Conservation (phyloP, 495 filamentous ascomycete species). For the Penicillium verhagenii region DNA sequence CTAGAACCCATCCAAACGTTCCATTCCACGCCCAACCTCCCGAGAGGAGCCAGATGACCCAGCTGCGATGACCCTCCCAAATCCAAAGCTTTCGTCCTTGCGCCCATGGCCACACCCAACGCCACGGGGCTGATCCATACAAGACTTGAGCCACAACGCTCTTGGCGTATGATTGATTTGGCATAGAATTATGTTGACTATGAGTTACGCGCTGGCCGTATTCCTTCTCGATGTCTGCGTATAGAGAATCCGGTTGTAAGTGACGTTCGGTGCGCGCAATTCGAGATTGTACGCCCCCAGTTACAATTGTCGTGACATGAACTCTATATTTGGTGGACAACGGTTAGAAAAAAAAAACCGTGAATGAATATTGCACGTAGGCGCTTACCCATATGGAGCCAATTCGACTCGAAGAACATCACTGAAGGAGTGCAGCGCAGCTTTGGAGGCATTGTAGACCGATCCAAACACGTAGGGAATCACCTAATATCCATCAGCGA, state of each 20-base stretch:
- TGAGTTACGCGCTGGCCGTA: constrained; percentile 54
- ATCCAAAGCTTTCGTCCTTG: constrained; percentile 45
- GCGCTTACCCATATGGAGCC: constrained; percentile 43
- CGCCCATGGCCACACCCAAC: constrained; percentile 49
- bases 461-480: constrained; percentile 57
- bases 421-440: constrained; percentile 59
- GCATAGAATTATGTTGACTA: constrained; percentile 57
- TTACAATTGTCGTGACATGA: constrained; percentile 56
- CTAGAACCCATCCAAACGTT: constrained; percentile 39
- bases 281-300: constrained; percentile 60
- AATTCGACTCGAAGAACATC: constrained; percentile 59
- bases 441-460: constrained; percentile 64
- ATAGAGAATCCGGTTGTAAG: constrained; percentile 50
- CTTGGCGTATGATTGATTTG: constrained; percentile 51
- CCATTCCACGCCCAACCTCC: constrained; percentile 45
- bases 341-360: neutral
- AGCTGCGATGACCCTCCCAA: constrained; percentile 55
- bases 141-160: constrained; percentile 57
- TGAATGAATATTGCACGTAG: neutral
- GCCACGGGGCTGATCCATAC: constrained; percentile 42
- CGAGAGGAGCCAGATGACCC: constrained; percentile 45
- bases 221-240: constrained; percentile 48
- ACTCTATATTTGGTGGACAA: constrained; percentile 29
- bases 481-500: constrained; percentile 22
- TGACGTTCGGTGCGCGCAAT: constrained; percentile 53